Evolutionary conservation across 139 green algal genomes (phyloP), one percentile per base, ranked within the genome.

Genomic region (Coccomyxa sp.): DNA sequence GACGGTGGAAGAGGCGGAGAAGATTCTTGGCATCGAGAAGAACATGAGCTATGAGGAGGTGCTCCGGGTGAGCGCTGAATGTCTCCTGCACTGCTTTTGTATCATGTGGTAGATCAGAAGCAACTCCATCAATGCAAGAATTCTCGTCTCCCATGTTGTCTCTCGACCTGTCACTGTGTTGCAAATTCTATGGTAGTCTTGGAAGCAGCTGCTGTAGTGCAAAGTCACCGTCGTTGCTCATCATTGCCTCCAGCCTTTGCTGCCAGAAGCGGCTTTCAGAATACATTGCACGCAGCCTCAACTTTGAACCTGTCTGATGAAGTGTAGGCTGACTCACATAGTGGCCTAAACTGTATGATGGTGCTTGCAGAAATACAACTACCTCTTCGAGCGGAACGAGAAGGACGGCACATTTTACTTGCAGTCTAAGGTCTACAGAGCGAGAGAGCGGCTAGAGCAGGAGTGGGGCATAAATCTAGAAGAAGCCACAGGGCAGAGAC

Each of bases 361-460:
- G 10, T 40, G 34, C 6, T 10, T 41, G 55, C 82, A 91, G 86
- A 88, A 89, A 68, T 97, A 94, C 74, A 86, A 95, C 70, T 89
- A 95, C 78, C 75, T 98, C 75, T 95, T 93, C 58, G 84, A 90
- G 8, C 83, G 83, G 8, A 98, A 98, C 83, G 90, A 98, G 83
- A 91, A 95, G 87, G 75, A 88, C 55, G 94, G 94, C 24, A 93
- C 90, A 18, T 98, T 98, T 83, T 98, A 98, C 85, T 79, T 98
- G 54, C 89, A 95, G 84, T 95, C 88, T 64, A 98, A 83, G 44
- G 74, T 83, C 10, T 83, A 78, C 35, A 58, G 79, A 33, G 79
- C 79, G 24, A 76, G 71, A 40, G 79, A 83, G n/a, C 68, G 74
- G 10, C 68, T 83, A 54, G 79, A 83, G 71, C 68, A 77, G 41